Evolutionary conservation across 768 basidiomycete genomes (phyloP), one percentile per base, ranked within the genome.

Genomic region (Serendipita sp.): DNA sequence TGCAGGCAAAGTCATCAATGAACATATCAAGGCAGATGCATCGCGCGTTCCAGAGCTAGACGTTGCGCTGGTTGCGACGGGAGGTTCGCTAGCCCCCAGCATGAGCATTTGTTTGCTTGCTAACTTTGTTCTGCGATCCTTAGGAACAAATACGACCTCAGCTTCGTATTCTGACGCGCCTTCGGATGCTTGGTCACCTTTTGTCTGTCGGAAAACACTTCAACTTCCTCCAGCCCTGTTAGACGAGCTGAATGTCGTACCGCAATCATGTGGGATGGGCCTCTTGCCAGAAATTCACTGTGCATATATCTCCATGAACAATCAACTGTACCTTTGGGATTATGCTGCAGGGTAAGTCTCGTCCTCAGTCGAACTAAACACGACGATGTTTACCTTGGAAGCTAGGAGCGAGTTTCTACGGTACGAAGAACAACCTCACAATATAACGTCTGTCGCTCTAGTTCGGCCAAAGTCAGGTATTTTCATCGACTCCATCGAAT

Each of bases 321-420:
- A 93, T 73, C 90, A 91, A 70, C 78, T 99, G 38, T 90, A 96
- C 70, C 77, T 99, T 28, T 98, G 96, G 96, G 92, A 99, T 74
- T 99, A 96, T 73, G 77, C 85, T 41, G 89, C 95, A 69, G 91
- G 92, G 94, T 95, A 69, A 65, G 87, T 77, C 15, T 34, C 46
- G 30, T 16, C 7, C 58, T 30, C 15, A 18, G 8, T 44, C 34
- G 36, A 60, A 51, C 46, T 8, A 4, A n/a, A 34, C 23, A 8
- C 2, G n/a, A 16, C 36, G 35, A 38, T 67, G 51, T 62, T 15
- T 62, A 30, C 47, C 23, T 65, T 65, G 48, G 41, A 41, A 41
- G 68, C 8, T 68, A 88, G 92, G n/a, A 85, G 89, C 73, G 91
- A 93, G 72, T 85, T 96, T 68, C 86, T 82, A 68, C 90, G 90